Percentiles rank a stretch among this genome's conserved stretches.
These are phyloP conservation scores for Cercophora samala DNA, from an alignment of 495 filamentous ascomycete species.

Conservation along the genomic window DNA sequence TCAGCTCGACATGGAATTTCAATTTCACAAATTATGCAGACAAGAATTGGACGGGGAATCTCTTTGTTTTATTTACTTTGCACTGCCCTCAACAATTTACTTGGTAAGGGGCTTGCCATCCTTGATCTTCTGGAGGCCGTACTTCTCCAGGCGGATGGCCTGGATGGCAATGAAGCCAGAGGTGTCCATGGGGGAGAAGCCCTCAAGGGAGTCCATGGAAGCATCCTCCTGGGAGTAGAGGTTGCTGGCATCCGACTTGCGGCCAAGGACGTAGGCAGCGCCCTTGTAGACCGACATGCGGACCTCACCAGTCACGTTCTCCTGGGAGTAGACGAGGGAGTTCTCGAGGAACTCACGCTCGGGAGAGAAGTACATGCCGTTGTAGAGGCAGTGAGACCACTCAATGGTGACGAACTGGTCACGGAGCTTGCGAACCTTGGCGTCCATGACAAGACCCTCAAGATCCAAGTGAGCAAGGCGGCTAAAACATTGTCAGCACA, in stretches of 20 bases:
- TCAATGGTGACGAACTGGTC: constrained; percentile 77
- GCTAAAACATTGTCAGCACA: constrained; percentile 9
- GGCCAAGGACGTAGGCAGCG: constrained; percentile 66
- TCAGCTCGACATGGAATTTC: neutral
- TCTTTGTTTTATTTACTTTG: constrained; percentile 12
- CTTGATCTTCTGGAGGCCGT: constrained; percentile 65
- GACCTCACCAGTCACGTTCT: constrained; percentile 62
- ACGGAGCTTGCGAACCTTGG: constrained; percentile 77
- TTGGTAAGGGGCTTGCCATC: constrained; percentile 51
- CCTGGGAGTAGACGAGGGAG: constrained; percentile 64
- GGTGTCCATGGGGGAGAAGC: constrained; percentile 71
- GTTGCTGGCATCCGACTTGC: constrained; percentile 74
- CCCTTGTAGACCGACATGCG: constrained; percentile 76
- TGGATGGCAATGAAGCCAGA: constrained; percentile 73
- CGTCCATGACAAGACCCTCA: constrained; percentile 81
- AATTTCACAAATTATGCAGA: neutral
- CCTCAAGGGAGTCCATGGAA: constrained; percentile 83
- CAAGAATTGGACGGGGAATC: neutral
- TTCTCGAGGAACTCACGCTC: constrained; percentile 69
- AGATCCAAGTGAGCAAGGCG: constrained; percentile 75
- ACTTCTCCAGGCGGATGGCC: constrained; percentile 89
- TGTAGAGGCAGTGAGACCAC: constrained; percentile 67
- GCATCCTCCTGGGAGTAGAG: constrained; percentile 78
- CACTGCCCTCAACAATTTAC: constrained; percentile 12
- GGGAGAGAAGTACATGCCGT: constrained; percentile 77